Conservation (phyloP, 2,329 filamentous ascomycete genomes). For the Dactylellina parvicollis region DNA sequence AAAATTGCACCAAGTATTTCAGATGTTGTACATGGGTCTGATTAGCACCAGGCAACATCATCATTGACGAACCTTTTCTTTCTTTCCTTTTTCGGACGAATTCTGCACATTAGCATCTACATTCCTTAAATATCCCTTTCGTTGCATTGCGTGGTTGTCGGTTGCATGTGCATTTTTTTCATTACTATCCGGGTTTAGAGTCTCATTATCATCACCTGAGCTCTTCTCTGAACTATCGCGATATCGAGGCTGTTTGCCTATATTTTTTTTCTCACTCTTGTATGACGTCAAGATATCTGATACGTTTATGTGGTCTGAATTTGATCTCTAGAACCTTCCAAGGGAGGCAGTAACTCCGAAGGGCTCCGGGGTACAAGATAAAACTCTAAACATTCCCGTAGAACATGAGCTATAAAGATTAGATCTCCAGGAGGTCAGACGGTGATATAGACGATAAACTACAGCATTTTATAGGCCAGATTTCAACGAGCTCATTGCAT, state of each 20-base stretch:
- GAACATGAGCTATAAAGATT: too few species aligned
- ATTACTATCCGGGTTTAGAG: background rate
- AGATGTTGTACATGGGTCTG: background rate
- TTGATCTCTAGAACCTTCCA: slow-evolving; percentile 23
- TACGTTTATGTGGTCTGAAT: slow-evolving; percentile 6
- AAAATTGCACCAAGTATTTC: background rate
- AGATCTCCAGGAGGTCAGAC: too few species aligned
- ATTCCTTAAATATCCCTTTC: slow-evolving; percentile 28
- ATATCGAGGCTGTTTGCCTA: background rate
- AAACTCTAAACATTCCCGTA: slow-evolving; percentile 32
- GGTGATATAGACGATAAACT: too few species aligned
- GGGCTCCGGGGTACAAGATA: background rate
- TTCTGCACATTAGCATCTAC: slow-evolving; percentile 18
- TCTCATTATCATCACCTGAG: background rate
- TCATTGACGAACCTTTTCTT: background rate
- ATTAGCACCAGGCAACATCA: background rate
- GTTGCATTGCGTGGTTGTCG: slow-evolving; percentile 35
- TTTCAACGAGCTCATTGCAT: too few species aligned
- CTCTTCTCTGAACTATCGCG: background rate
- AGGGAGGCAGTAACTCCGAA: slow-evolving; percentile 34
- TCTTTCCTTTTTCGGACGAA: background rate
- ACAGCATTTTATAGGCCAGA: too few species aligned
- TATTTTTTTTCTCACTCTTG: background rate
- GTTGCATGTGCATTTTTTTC: slow-evolving; percentile 4
- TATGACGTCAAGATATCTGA: slow-evolving; percentile 8